Percentiles rank a stretch among this genome's conserved stretches.
phyloP scores from a whole-genome alignment of 345 rosid genomes.

The Mercurialis annua region DNA sequence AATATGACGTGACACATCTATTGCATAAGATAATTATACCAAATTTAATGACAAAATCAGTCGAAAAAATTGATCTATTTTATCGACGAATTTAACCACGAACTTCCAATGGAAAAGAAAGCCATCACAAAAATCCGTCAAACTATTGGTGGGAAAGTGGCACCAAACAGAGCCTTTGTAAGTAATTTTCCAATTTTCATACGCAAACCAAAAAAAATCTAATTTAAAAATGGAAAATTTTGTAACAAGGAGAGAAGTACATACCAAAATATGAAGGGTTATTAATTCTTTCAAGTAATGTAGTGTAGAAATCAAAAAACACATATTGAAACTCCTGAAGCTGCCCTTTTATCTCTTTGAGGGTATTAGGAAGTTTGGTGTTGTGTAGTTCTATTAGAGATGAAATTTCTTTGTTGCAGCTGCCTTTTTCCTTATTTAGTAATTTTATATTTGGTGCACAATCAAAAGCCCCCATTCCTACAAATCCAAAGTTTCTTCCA shows the following conservation, averaged over 20 bases:
- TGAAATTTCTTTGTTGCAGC: slow-evolving; percentile 26
- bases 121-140: not conserved
- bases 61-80: too few species aligned
- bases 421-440: slow-evolving; percentile 7
- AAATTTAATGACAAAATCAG: too few species aligned
- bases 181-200: too few species aligned
- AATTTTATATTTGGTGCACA: slow-evolving; percentile 26
- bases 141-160: too few species aligned
- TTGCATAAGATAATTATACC: too few species aligned
- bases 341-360: slow-evolving; percentile 15
- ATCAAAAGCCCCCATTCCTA: slow-evolving; percentile 28
- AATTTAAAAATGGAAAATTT: not conserved
- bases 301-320: not conserved
- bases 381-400: slow-evolving; percentile 27
- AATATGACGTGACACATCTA: too few species aligned
- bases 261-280: slow-evolving; percentile 23
- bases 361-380: slow-evolving; percentile 13
- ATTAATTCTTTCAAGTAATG: slow-evolving; percentile 1
- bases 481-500: slow-evolving; percentile 46
- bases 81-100: too few species aligned
- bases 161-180: too few species aligned
- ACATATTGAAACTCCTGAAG: slow-evolving; percentile 29
- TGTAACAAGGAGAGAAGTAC: too few species aligned
- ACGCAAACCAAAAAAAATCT: too few species aligned
- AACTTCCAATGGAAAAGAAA: not conserved